These are phyloP conservation scores for Kockiozyma suomiensis DNA, from an alignment of 805 yeast genomes.

Conservation along the genomic window DNA sequence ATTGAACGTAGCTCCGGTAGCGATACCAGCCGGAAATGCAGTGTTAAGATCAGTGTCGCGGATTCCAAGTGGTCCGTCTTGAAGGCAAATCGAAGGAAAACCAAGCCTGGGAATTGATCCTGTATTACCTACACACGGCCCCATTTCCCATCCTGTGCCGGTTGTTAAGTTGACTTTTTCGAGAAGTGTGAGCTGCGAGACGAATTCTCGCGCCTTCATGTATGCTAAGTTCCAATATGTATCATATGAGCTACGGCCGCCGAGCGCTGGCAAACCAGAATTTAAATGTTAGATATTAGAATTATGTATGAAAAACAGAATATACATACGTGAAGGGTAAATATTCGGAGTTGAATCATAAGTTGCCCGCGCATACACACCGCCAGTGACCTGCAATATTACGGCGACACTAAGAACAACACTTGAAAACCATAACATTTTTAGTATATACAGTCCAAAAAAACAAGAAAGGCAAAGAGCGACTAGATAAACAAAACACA, in stretches of 20 bases:
- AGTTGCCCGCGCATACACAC: not conserved
- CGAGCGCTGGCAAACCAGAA: constrained; percentile 19
- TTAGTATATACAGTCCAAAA: no score
- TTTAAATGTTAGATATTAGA: not conserved
- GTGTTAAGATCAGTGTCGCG: constrained; percentile 60
- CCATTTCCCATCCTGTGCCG: constrained; percentile 66
- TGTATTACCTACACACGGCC: constrained; percentile 64
- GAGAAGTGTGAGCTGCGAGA: constrained; percentile 56
- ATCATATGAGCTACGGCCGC: constrained; percentile 21
- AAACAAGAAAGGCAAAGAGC: no score
- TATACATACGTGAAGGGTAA: constrained; percentile 18
- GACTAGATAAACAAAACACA: no score
- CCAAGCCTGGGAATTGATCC: constrained; percentile 59
- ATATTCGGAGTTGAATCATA: constrained; percentile 3
- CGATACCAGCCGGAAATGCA: constrained; percentile 60
- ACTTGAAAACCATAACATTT: no score
- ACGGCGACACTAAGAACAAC: not conserved
- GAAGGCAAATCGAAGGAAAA: constrained; percentile 58
- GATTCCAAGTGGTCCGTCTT: constrained; percentile 66
- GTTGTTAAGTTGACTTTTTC: constrained; percentile 67
- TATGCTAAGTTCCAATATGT: constrained; percentile 60
- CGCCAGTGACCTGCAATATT: not conserved
- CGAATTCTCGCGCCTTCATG: constrained; percentile 57
- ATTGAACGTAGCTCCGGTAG: constrained; percentile 62
- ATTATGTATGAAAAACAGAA: not conserved